Conservation (phyloP, 1,284 basidiomycete species). For the Violaceomyces palustris region DNA sequence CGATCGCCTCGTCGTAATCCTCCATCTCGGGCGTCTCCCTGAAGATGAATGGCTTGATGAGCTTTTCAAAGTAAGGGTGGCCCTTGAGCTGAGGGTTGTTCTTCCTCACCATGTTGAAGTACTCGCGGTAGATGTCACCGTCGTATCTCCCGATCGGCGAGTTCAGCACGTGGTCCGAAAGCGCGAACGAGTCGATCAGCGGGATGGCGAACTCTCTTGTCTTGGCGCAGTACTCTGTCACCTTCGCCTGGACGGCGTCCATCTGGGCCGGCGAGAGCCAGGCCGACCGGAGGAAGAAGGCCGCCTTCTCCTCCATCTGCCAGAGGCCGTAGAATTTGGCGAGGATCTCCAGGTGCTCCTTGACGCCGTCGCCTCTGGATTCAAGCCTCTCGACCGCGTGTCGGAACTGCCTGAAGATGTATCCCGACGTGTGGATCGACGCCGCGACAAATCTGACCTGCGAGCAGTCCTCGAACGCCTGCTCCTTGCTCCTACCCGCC, state of each 20-base stretch:
- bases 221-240: conserved; percentile 57
- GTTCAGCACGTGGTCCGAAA: conserved; percentile 61
- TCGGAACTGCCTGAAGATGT: conserved; percentile 53
- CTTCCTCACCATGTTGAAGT: conserved; percentile 43
- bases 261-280: conserved; percentile 56
- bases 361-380: conserved; percentile 39
- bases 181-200: conserved; percentile 59
- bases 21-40: conserved; percentile 54
- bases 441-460: conserved; percentile 60
- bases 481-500: conserved; percentile 57
- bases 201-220: conserved; percentile 57
- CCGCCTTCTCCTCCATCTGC: conserved; percentile 61
- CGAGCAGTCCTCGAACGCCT: conserved; percentile 59
- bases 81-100: conserved; percentile 50
- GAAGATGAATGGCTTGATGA: conserved; percentile 59
- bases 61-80: conserved; percentile 59
- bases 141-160: conserved; percentile 56
- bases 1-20: conserved; percentile 53
- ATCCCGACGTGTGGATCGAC: conserved; percentile 54
- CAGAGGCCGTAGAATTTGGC: conserved; percentile 55
- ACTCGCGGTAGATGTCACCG: conserved; percentile 49
- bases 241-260: conserved; percentile 55
- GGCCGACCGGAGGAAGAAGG: conserved; percentile 57
- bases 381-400: conserved; percentile 43
- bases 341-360: conserved; percentile 38